Base-by-base conservation (phyloP, 805 yeast species). In the Saccharomyces kudriavzevii region DNA sequence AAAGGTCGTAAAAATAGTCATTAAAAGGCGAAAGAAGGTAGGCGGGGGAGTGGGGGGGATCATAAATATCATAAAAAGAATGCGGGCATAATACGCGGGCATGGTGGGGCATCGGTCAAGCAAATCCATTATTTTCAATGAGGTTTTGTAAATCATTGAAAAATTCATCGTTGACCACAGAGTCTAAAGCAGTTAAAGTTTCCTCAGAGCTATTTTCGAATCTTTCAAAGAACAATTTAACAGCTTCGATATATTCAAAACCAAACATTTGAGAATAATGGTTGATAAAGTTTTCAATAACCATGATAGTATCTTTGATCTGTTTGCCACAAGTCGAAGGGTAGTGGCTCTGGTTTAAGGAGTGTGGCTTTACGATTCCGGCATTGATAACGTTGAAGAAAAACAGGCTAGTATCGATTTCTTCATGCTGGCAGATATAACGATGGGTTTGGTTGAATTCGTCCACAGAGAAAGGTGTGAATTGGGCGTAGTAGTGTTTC, bases 401-500 rank as follows among this genome's bases (percentile, higher is more conserved):
- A 45, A 60, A 61, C 22, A 62, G 40, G n/a, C 64, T 64, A 29
- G 56, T 45, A 22, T 52, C 48, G 9, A 51, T 51, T 48, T 54
- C 50, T 11, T 58, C 56, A 22, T 56, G 58, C 8, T 52, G 53
- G 24, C 48, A 47, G 28, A 56, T 54, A 45, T 50, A 49, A 22
- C 54, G 49, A 2, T 54, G 49, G 25, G 58, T 49, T 13, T 51
- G 31, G 22, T 59, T 45, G 45, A 62, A 67, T 49, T 68, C 72
- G 4, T 52, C 49, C 20, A 25, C 48, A 1, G 63, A 56, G 40
- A 67, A 64, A 1, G 68, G 66, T 8, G 63, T 58, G 50, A 65
- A 69, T 48, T 67, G 71, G 1, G 62, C 56, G 26, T 60, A 55
- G 66, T 85, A 85, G 57, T 77, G 76, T 46, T 73, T 68, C 10